Conservation (phyloP, 2,329 filamentous ascomycete genomes). For the Fusarium tupiense region DNA sequence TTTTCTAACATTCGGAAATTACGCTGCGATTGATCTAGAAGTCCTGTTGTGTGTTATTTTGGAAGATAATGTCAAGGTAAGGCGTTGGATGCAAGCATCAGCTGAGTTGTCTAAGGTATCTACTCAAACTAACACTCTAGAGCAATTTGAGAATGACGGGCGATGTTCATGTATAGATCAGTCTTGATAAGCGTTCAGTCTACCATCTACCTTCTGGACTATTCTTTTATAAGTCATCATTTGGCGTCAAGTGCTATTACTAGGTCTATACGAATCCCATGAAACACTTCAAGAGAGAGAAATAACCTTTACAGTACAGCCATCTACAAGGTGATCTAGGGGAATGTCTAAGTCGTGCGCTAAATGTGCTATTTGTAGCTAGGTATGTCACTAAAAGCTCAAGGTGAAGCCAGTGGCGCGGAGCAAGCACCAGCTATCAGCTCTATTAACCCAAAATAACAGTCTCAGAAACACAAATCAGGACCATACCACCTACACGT, state of each 20-base stretch:
- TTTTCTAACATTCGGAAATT: fast-evolving
- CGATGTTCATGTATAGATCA: too few relatives aligned
- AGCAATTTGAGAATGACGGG: not conserved
- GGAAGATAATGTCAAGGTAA: not conserved
- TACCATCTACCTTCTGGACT: not conserved
- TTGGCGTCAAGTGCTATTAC: not conserved
- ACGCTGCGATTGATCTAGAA: not conserved
- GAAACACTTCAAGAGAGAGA: not conserved
- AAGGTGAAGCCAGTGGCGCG: fast-evolving
- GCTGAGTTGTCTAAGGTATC: not conserved
- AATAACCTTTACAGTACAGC: fast-evolving
- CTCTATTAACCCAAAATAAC: not conserved
- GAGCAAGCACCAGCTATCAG: not conserved
- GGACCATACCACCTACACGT: fast-evolving
- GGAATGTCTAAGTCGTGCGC: not conserved
- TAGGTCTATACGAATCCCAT: too few relatives aligned
- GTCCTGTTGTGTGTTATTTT: too few relatives aligned
- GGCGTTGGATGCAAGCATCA: not conserved
- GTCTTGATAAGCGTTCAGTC: too few relatives aligned
- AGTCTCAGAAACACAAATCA: not conserved
- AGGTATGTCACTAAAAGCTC: not conserved
- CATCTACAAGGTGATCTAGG: fast-evolving
- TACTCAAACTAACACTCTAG: not conserved
- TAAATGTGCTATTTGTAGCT: not conserved
- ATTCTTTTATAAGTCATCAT: not conserved